A percentile compares a stretch with the other conserved stretches of the same genome.
Conservation (phyloP, 352 stramenopile species). For the Aphanomyces astaci region DNA sequence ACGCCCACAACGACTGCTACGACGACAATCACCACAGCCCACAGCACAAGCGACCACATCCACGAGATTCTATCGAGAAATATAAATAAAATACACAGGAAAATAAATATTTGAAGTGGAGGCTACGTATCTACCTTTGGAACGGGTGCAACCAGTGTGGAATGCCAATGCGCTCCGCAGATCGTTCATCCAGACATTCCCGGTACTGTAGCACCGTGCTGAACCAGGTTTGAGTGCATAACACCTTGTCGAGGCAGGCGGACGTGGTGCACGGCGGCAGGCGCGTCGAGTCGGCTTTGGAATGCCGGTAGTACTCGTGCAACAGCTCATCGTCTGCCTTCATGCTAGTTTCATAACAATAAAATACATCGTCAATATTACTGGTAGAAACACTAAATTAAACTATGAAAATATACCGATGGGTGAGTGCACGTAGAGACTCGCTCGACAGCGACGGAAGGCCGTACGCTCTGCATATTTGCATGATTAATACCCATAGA, state of each 20-base stretch:
- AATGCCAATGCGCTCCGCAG: not conserved
- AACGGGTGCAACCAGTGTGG: not conserved
- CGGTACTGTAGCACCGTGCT: constrained; percentile 60
- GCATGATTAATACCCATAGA: not conserved
- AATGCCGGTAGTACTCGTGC: constrained; percentile 75
- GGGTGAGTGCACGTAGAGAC: constrained; percentile 35
- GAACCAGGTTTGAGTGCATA: constrained; percentile 77
- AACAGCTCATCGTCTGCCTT: constrained; percentile 45
- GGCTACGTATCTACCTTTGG: not conserved
- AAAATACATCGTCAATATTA: constrained; percentile 17
- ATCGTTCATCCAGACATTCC: constrained; percentile 41
- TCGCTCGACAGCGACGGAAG: constrained; percentile 40
- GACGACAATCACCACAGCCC: not conserved
- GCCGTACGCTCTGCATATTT: constrained; percentile 38
- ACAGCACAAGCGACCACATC: constrained; percentile 2
- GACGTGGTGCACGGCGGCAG: constrained; percentile 34
- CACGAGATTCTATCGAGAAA: not conserved
- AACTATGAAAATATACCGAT: constrained; percentile 4
- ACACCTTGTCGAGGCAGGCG: constrained; percentile 44
- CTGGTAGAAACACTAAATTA: too few relatives aligned
- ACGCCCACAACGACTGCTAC: not conserved
- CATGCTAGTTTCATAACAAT: constrained; percentile 38
- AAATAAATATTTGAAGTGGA: not conserved
- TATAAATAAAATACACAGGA: not conserved
- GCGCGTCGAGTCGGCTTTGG: constrained; percentile 62